These are phyloP conservation scores for Onygena corvina DNA, from an alignment of 2,329 filamentous ascomycete species.

Conservation along the genomic window DNA sequence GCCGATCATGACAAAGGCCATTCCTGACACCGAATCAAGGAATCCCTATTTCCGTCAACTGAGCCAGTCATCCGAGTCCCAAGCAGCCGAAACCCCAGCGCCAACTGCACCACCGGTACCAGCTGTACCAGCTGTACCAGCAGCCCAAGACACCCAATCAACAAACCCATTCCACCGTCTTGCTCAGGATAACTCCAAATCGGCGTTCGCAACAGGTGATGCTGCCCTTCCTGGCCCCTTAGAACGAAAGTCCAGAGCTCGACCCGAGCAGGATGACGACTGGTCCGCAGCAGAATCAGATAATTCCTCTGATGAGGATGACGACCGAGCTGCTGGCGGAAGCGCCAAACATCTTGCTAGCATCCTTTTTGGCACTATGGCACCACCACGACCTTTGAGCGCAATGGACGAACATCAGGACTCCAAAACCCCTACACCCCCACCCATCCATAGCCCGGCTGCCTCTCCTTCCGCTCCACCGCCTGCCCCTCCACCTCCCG, in stretches of 20 bases:
- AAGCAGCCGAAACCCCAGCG: slow-evolving; percentile 35
- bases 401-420: slow-evolving; percentile 55
- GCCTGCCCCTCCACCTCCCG: slow-evolving; percentile 26
- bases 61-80: slow-evolving; percentile 50
- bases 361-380: slow-evolving; percentile 95
- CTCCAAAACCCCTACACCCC: slow-evolving; percentile 36
- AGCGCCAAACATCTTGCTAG: slow-evolving; percentile 86
- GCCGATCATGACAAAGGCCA: slow-evolving; percentile 24
- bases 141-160: slow-evolving; percentile 47
- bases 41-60: slow-evolving; percentile 93
- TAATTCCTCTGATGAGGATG: slow-evolving; percentile 59
- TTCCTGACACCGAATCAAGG: slow-evolving; percentile 63
- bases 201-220: slow-evolving; percentile 38
- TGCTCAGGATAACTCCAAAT: slow-evolving; percentile 41
- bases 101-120: slow-evolving; percentile 30
- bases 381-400: slow-evolving; percentile 74
- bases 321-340: slow-evolving; percentile 65
- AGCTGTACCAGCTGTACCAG: slow-evolving; percentile 28
- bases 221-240: slow-evolving; percentile 29
- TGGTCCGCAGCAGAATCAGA: slow-evolving; percentile 73
- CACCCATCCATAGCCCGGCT: slow-evolving; percentile 28
- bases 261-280: slow-evolving; percentile 57
- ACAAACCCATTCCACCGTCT: slow-evolving; percentile 95
- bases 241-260: slow-evolving; percentile 40
- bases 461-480: slow-evolving; percentile 40